These are phyloP conservation scores for Escovopsis sp. DNA, from an alignment of 2,329 filamentous ascomycete species.

Conservation along the genomic window DNA sequence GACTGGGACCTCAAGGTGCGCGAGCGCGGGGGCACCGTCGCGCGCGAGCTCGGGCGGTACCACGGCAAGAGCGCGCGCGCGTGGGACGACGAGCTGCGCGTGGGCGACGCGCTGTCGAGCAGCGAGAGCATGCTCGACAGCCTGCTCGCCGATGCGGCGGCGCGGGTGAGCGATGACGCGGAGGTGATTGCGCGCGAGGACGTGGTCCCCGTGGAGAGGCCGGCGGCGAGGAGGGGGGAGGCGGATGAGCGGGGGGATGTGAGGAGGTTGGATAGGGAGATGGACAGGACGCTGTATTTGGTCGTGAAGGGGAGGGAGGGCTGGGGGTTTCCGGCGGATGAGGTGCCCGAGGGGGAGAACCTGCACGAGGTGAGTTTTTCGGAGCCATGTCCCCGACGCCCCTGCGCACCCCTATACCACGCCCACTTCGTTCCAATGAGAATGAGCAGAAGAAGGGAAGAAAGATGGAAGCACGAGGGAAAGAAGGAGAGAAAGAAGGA, in stretches of 20 bases:
- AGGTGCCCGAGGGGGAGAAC: conserved; percentile 54
- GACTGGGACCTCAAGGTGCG: conserved; percentile 82
- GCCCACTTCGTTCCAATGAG: not conserved
- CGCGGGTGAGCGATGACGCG: conserved; percentile 41
- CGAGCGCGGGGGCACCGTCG: conserved; percentile 56
- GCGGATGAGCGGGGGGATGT: conserved; percentile 64
- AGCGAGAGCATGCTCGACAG: conserved; percentile 50
- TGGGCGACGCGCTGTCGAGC: conserved; percentile 53
- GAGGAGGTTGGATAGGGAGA: conserved; percentile 59
- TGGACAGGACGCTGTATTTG: conserved; percentile 76
- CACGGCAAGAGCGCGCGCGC: conserved; percentile 51
- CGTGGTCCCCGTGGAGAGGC: conserved; percentile 53
- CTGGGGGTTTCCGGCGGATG: conserved; percentile 73
- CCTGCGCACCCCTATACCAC: too few species aligned
- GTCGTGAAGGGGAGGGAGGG: conserved; percentile 60
- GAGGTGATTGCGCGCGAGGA: conserved; percentile 42
- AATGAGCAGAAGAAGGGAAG: too few species aligned
- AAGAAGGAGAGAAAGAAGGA: too few species aligned
- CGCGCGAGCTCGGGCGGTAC: conserved; percentile 76
- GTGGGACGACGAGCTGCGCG: conserved; percentile 84
- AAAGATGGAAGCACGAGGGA: too few species aligned
- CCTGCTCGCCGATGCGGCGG: conserved; percentile 61
- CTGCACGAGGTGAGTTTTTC: conserved; percentile 56
- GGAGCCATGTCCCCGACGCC: too few species aligned
- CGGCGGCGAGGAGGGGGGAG: conserved; percentile 55